Evolutionary conservation across 805 yeast species (phyloP).

Genomic region (Wickerhamiella spandovensis): DNA sequence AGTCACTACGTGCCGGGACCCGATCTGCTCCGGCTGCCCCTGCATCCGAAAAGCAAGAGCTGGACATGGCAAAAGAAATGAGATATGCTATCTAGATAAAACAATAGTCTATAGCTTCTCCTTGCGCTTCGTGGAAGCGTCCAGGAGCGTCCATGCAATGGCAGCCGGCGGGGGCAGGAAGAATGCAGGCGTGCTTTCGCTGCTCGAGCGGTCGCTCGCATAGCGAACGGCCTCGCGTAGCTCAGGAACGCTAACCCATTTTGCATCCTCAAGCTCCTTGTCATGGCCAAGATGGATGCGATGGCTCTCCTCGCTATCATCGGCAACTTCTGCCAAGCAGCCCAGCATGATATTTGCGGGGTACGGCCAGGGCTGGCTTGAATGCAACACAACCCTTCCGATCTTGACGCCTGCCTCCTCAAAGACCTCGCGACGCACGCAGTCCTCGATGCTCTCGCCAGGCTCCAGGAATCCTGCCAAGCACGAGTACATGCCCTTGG

Average conservation of each 20-base stretch:
- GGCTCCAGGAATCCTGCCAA: constrained; percentile 97
- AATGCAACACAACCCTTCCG: constrained; percentile 42
- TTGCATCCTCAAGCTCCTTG: constrained; percentile 72
- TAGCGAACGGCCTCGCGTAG: constrained; percentile 30
- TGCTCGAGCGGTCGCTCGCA: constrained; percentile 5
- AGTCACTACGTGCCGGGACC: no score
- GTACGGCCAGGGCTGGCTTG: constrained; percentile 96
- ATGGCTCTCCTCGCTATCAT: constrained; percentile 31
- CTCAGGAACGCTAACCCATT: constrained; percentile 59
- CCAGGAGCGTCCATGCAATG: constrained; percentile 24
- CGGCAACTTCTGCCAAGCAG: constrained; percentile 65
- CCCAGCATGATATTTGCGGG: constrained; percentile 93
- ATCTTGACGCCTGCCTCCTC: constrained; percentile 84
- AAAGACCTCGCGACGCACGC: constrained; percentile 81
- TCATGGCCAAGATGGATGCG: constrained; percentile 63
- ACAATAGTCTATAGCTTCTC: not conserved
- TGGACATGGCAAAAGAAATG: no score
- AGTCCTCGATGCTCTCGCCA: constrained; percentile 79
- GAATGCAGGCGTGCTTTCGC: constrained; percentile 3
- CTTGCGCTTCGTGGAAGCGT: constrained; percentile 12
- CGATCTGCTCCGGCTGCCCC: no score
- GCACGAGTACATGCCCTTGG: constrained; percentile 57
- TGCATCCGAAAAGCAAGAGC: no score
- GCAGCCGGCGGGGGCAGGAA: constrained; percentile 23
- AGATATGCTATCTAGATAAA: not conserved